Evolutionary conservation across 805 yeast species (phyloP), one percentile per base, ranked within the genome.

Genomic region (Candida nanaspora): DNA sequence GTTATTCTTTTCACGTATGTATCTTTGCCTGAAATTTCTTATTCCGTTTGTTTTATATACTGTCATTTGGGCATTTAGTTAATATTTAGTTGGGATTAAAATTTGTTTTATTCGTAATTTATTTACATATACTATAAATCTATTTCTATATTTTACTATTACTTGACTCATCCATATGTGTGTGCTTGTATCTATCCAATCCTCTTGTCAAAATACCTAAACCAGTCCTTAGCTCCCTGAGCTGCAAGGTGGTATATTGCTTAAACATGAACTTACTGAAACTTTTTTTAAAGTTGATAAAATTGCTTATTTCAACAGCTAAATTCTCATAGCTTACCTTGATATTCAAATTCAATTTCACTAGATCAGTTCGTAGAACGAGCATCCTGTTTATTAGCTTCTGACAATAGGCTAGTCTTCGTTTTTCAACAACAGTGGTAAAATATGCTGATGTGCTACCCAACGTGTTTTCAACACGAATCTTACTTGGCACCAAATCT

Each of bases 241-340:
- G 41, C 32, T 61, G 59, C 26, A 46, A 55, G 25, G 45, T 42
- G 2, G 61, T 59, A 40, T 53, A 66, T 27, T 57, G 59, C 39
- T 57, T 63, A 29, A 77, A 49, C 2, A 65, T 61, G 37, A 65
- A 57, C 31, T 51, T 49, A 32, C 74, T 44, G 43, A 74, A 66
- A 1, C 57, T 56, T 3, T 70, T 56, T 49, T 74, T 74, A 57
- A 72, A 78, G 39, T 64, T 66, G 47, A 82, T 59, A 44, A 74
- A 80, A 38, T 71, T 74, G 39, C 80, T 79, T 16, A 81, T 62
- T 53, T 80, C 83, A 38, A 76, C 70, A 1, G 89, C 88, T 3
- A 82, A 47, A 2, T 57, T 49, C 50, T 83, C 91, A 56, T 83
- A 85, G n/a, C 63, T 69, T 20, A 48, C 45, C 40, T 69, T 75